Percentiles rank a stretch among this genome's conserved stretches.
Evolutionary conservation across 176 grass and related monocot species (phyloP).

Genomic region (Oryza meridionalis): DNA sequence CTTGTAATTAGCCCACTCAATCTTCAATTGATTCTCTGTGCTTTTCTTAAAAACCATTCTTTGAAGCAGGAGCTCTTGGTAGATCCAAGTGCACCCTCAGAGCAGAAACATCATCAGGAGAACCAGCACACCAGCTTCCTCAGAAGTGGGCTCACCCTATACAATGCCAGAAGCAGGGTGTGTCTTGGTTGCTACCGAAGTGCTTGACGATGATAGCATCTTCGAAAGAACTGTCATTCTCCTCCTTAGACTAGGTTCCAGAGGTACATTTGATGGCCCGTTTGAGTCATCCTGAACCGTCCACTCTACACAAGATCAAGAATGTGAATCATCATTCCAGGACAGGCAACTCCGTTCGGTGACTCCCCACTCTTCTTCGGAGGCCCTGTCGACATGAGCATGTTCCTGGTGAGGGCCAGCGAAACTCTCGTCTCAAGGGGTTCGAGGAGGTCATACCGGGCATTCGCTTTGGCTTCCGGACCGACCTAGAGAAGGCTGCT

Average conservation of each 20-base stretch:
- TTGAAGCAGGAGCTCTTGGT: conserved; percentile 56
- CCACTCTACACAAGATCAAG: conserved; percentile 79
- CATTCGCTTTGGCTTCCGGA: conserved; percentile 70
- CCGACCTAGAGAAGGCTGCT: conserved; percentile 67
- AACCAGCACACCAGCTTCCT: conserved; percentile 45
- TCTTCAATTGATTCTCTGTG: background rate
- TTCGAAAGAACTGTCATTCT: conserved; percentile 86
- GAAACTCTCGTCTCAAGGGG: conserved; percentile 56
- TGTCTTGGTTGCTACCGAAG: conserved; percentile 79
- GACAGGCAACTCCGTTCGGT: conserved; percentile 64
- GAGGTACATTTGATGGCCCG: conserved; percentile 58
- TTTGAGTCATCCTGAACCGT: conserved; percentile 80
- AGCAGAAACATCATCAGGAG: conserved; percentile 21
- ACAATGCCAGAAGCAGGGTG: conserved; percentile 83
- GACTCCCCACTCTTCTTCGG: conserved; percentile 75
- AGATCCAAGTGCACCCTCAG: conserved; percentile 45
- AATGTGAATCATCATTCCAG: conserved; percentile 66
- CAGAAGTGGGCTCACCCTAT: conserved; percentile 89
- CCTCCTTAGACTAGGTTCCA: conserved; percentile 69
- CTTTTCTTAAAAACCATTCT: conserved; percentile 9
- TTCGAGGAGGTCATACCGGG: conserved; percentile 79
- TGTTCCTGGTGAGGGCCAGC: conserved; percentile 73
- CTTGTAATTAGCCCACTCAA: background rate
- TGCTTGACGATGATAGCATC: conserved; percentile 66
- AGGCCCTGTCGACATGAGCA: conserved; percentile 84